These are phyloP conservation scores for Brasenia schreberi DNA, from an alignment of 164 flowering plant genomes.

Conservation along the genomic window DNA sequence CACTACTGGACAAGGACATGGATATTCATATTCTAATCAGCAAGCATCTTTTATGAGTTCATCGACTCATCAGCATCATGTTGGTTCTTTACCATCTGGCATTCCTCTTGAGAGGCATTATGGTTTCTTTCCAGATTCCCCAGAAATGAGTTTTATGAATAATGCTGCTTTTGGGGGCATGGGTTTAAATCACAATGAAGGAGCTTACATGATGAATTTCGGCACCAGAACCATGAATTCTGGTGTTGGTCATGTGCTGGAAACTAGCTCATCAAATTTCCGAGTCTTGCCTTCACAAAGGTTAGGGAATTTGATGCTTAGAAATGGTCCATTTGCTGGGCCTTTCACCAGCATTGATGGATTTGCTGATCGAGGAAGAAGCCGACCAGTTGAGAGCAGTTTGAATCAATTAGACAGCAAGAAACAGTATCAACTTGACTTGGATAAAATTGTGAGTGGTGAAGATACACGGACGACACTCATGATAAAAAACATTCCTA, in stretches of 20 bases:
- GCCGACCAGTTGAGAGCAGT: conserved; percentile 45
- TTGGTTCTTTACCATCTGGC: conserved; percentile 95
- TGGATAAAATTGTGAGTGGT: conserved; percentile 71
- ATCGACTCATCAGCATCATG: conserved; percentile 46
- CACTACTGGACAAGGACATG: conserved; percentile 41
- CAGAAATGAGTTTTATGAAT: conserved; percentile 42
- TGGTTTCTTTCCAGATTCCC: conserved; percentile 58
- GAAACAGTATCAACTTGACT: conserved; percentile 78
- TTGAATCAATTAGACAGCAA: conserved; percentile 55
- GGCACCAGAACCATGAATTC: conserved; percentile 36
- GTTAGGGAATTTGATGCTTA: conserved; percentile 41
- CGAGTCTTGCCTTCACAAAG: conserved; percentile 59
- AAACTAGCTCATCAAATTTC: conserved; percentile 51
- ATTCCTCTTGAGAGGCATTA: conserved; percentile 54
- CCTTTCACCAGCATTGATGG: conserved; percentile 28
- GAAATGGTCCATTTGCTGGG: conserved; percentile 41
- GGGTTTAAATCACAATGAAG: conserved; percentile 39
- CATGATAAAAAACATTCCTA: conserved; percentile 95
- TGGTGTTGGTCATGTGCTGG: conserved; percentile 35
- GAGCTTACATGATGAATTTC: conserved; percentile 38
- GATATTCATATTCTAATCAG: conserved; percentile 33
- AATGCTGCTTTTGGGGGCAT: conserved; percentile 38
- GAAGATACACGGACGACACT: conserved; percentile 84
- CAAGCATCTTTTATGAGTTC: conserved; percentile 34
- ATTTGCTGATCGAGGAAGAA: conserved; percentile 51